Percentiles rank a stretch among this genome's conserved stretches.
These are phyloP conservation scores for Trametes sanguinea DNA, from an alignment of 768 basidiomycete genomes.

Conservation along the genomic window DNA sequence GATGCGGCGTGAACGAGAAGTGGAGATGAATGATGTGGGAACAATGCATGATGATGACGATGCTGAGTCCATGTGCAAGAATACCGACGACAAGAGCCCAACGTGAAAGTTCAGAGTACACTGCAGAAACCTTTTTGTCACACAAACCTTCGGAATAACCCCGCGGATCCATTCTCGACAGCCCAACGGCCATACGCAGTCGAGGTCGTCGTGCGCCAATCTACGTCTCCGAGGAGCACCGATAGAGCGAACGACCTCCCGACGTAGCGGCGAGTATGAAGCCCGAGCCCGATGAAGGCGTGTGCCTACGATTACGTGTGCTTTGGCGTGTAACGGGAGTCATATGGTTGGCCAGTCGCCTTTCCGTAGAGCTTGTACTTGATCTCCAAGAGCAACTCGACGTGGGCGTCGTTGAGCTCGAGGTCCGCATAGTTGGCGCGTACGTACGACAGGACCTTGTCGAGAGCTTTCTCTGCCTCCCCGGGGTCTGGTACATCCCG, in stretches of 20 bases:
- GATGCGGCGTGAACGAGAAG: slow-evolving; percentile 11
- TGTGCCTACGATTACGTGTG: background rate
- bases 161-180: background rate
- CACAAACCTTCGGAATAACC: slow-evolving; percentile 20
- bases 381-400: slow-evolving; percentile 45
- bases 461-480: slow-evolving; percentile 56
- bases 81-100: slow-evolving; percentile 23
- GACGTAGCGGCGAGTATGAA: background rate
- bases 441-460: slow-evolving; percentile 54
- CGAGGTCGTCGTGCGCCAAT: background rate
- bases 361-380: slow-evolving; percentile 48
- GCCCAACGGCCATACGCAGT: background rate
- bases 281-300: background rate
- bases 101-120: slow-evolving; percentile 23
- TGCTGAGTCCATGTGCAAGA: slow-evolving; percentile 30
- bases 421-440: slow-evolving; percentile 40
- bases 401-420: slow-evolving; percentile 39
- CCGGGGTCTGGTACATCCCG: slow-evolving; percentile 38
- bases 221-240: background rate
- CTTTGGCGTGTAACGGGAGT: slow-evolving; percentile 5
- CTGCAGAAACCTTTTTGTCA: slow-evolving; percentile 23
- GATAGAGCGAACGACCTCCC: background rate
- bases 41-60: slow-evolving; percentile 31
- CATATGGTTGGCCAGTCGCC: slow-evolving; percentile 10
- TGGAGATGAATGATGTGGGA: slow-evolving; percentile 22